These are phyloP conservation scores for Solanum microdontum DNA, from an alignment of 257 asterid species.

Conservation along the genomic window DNA sequence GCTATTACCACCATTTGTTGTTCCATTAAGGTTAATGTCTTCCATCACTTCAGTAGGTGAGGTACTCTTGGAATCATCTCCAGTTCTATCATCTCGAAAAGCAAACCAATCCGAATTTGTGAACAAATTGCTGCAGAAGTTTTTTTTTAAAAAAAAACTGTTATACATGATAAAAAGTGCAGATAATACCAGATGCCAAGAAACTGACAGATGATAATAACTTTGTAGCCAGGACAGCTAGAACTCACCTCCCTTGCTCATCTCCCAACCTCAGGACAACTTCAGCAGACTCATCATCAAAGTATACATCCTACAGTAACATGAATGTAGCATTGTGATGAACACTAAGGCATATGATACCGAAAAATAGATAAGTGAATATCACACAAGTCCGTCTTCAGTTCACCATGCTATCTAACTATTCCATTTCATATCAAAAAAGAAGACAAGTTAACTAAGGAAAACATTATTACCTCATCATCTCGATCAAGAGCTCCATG, in stretches of 20 bases:
- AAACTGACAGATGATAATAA: neutral
- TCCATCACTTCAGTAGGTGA: conserved; percentile 52
- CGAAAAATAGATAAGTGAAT: neutral
- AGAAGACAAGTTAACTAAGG: neutral
- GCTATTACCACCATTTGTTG: conserved; percentile 37
- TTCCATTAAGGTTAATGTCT: conserved; percentile 41
- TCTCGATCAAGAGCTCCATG: conserved; percentile 71
- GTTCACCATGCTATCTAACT: neutral
- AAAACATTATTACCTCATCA: conserved; percentile 58
- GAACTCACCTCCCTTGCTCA: conserved; percentile 88
- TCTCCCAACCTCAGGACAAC: conserved; percentile 93
- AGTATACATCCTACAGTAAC: conserved; percentile 67
- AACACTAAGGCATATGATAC: neutral
- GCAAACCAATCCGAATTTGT: conserved; percentile 99
- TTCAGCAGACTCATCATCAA: conserved; percentile 93
- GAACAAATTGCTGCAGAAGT: conserved; percentile 60
- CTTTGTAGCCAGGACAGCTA: neutral
- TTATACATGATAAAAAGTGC: neutral
- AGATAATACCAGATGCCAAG: neutral
- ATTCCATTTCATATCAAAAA: neutral
- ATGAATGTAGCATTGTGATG: neutral
- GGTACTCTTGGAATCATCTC: conserved; percentile 36
- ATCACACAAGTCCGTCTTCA: neutral
- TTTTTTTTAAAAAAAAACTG: neutral
- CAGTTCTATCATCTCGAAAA: conserved; percentile 67